Base-by-base conservation (phyloP, 2,329 filamentous ascomycete species). In the Colletotrichum limetticola region DNA sequence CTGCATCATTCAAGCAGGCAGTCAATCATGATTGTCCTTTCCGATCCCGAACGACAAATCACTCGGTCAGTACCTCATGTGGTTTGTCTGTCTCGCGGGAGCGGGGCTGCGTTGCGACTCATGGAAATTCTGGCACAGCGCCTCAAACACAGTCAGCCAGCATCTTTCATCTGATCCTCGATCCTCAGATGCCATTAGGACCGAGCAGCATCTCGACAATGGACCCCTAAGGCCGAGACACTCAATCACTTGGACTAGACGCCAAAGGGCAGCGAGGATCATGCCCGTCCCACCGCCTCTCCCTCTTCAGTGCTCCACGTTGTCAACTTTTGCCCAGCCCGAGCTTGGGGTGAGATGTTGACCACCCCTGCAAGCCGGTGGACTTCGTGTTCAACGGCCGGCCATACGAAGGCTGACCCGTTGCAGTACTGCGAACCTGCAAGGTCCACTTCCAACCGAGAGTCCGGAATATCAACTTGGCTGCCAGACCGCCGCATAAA, bases 321-420 rank as follows among this genome's bases (percentile, higher is more conserved):
- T 46, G 63, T 53, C 59, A 64, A 26, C 2, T 28, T 37, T 37
- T 53, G 66, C 35, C 35, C 37, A 32, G 37, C 22, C 37, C n/a
- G 28, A 28, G 14, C 24, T 59, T 49, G 58, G 58, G 59, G 42
- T 49, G 55, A 67, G 57, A 65, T 65, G 30, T 53, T 49, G 35
- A 55, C 56, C 30, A 60, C 49, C 67, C 66, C 49, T 73, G 71
- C 57, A 66, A 57, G 19, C 32, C 60, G 28, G 24, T 61, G 57
- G 68, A 46, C 57, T 74, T 72, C 71, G 62, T 72, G 71, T 74
- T 59, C 71, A 68, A 61, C 58, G 55, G 30, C 30, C 30, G 9
- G 62, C 72, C 67, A 68, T 72, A 72, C 71, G 62, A 71, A 65
- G 70, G 69, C 69, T 72, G 66, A 66, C 66, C 59, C 42, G 60